A percentile compares a stretch with the other conserved stretches of the same genome.
Conservation (phyloP, 2,329 filamentous ascomycete genomes). For the Talaromyces marneffei region DNA sequence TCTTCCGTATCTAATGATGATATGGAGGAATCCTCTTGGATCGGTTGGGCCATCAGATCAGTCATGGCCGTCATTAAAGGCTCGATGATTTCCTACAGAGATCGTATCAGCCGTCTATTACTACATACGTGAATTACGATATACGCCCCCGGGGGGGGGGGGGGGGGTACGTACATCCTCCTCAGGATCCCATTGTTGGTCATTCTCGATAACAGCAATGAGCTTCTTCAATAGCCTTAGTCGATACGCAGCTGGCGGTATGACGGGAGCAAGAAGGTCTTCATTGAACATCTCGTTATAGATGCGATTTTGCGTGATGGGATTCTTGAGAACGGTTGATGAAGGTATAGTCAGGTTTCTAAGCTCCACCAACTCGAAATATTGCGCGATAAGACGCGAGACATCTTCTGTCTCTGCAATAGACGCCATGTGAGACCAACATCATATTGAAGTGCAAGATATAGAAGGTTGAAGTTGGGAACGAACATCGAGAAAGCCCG, state of each 20-base stretch:
- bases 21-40: slow-evolving; percentile 44
- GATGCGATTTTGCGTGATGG: slow-evolving; percentile 60
- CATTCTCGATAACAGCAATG: slow-evolving; percentile 61
- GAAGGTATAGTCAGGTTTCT: slow-evolving; percentile 59
- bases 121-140: neutral
- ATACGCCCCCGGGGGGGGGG: no score
- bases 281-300: slow-evolving; percentile 62
- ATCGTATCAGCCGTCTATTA: neutral
- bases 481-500: neutral
- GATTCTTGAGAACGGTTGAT: slow-evolving; percentile 51
- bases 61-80: slow-evolving; percentile 66
- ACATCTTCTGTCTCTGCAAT: neutral
- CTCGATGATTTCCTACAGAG: slow-evolving; percentile 69
- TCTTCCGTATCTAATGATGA: slow-evolving; percentile 57
- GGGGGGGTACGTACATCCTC: slow-evolving; percentile 60
- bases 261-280: slow-evolving; percentile 44
- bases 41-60: slow-evolving; percentile 55
- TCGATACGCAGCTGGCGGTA: slow-evolving; percentile 65
- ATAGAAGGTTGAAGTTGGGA: neutral
- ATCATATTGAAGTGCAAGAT: neutral
- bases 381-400: slow-evolving; percentile 56
- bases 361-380: slow-evolving; percentile 66
- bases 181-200: slow-evolving; percentile 69
- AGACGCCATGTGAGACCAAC: neutral
- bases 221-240: slow-evolving; percentile 68